These are phyloP conservation scores for Thermoascus crustaceus DNA, from an alignment of 2,329 filamentous ascomycete genomes.

Conservation along the genomic window DNA sequence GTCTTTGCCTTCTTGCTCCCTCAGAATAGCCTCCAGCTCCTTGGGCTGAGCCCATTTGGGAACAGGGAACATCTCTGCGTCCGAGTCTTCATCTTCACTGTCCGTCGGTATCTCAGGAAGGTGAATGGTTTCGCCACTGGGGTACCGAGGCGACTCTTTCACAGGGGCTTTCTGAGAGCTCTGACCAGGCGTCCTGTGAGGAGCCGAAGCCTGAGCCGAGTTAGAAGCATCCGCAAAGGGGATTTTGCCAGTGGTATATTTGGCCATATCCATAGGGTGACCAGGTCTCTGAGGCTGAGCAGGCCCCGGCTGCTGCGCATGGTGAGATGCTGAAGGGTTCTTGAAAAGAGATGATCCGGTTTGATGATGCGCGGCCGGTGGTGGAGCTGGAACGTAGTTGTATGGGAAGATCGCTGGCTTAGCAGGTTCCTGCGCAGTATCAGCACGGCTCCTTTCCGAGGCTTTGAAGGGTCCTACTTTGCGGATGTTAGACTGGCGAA, in stretches of 20 bases:
- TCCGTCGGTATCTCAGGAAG: slow-evolving; percentile 94
- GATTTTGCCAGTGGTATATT: slow-evolving; percentile 80
- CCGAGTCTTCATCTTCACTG: slow-evolving; percentile 74
- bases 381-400: slow-evolving; percentile 25
- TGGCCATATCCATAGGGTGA: slow-evolving; percentile 75
- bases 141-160: slow-evolving; percentile 73
- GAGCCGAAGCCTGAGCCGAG: slow-evolving; percentile 37
- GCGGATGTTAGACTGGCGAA: slow-evolving; percentile 66
- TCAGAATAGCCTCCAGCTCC: slow-evolving; percentile 65
- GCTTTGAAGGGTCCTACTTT: slow-evolving; percentile 48
- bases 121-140: slow-evolving; percentile 81
- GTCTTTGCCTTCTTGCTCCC: slow-evolving; percentile 64
- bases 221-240: slow-evolving; percentile 70
- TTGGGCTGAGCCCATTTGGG: slow-evolving; percentile 87
- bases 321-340: slow-evolving; percentile 21
- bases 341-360: slow-evolving; percentile 28
- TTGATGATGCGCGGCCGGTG: slow-evolving; percentile 18
- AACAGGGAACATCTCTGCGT: slow-evolving; percentile 53
- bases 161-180: slow-evolving; percentile 30
- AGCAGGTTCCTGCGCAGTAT: slow-evolving; percentile 17
- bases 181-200: slow-evolving; percentile 65
- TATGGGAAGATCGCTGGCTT: slow-evolving; percentile 36
- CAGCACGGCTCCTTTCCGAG: slow-evolving; percentile 1
- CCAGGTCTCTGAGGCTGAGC: slow-evolving; percentile 52
- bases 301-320: slow-evolving; percentile 51